Percentiles rank a stretch among this genome's conserved stretches.
Conservation (phyloP, 1,139 yeast species). For the Torulaspora globosa region DNA sequence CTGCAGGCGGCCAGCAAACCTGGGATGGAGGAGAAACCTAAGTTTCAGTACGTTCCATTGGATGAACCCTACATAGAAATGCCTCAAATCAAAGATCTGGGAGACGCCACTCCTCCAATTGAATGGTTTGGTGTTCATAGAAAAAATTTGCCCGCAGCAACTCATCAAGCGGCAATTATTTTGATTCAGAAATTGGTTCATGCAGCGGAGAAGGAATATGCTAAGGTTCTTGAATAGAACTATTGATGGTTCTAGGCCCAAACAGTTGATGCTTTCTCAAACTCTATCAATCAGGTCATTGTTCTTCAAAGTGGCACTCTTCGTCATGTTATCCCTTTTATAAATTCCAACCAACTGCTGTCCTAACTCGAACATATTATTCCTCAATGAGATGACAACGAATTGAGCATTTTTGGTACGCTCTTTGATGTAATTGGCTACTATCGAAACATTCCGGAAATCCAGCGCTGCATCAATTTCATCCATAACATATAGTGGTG, state of each 20-base stretch:
- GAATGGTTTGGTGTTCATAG: conserved; percentile 97
- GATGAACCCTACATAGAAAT: conserved; percentile 80
- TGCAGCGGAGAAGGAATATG: conserved; percentile 48
- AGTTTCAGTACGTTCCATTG: conserved; percentile 59
- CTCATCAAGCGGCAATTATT: conserved; percentile 75
- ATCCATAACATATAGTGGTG: conserved; percentile 98
- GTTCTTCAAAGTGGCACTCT: conserved; percentile 73
- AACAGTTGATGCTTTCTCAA: not conserved
- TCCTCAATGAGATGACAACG: conserved; percentile 88
- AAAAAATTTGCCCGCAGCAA: conserved; percentile 74
- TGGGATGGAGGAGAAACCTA: conserved; percentile 58
- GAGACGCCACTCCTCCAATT: conserved; percentile 95
- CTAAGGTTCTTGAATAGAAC: conserved; percentile 38
- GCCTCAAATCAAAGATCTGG: conserved; percentile 84
- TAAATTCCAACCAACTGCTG: conserved; percentile 92
- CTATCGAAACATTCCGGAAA: conserved; percentile 93
- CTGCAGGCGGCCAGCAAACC: conserved; percentile 45
- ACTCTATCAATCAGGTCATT: conserved; percentile 41
- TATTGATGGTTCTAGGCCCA: conserved; percentile 3
- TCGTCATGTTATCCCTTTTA: conserved; percentile 87
- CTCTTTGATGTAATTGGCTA: conserved; percentile 94
- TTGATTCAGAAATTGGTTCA: conserved; percentile 68
- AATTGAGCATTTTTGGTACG: conserved; percentile 95
- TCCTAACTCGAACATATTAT: conserved; percentile 96
- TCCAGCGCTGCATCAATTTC: conserved; percentile 99